Base-by-base conservation (phyloP, 495 filamentous ascomycete genomes). In the Hypoxylon crocopeplum region DNA sequence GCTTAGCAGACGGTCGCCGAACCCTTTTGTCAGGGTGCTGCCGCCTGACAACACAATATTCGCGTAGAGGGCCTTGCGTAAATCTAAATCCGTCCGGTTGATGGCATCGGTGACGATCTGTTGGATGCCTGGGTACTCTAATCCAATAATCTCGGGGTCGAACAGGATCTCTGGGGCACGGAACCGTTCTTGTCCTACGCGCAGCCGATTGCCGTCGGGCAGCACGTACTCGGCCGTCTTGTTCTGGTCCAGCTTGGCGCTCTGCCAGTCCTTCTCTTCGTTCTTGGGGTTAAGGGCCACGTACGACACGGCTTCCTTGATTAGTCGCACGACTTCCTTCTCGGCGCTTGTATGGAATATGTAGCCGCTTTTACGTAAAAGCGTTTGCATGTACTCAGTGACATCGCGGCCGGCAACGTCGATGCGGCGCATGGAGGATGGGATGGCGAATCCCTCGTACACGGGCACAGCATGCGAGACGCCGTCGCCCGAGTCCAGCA, bases 381-480 rank as follows among this genome's bases (percentile, higher is more conserved):
- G 77, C 54, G 88, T 84, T 73, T 98, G 96, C 76, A 99, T 76
- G 69, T 98, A 86, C 74, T 99, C 94, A 40, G 94, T 99, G 19
- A 99, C 91, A 75, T 99, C 94, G 57, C 94, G 85, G n/a, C 94
- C 94, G 38, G 95, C 94, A 32, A 99, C 93, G 75, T 99, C 95
- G 64, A 98, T 97, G 58, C 94, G 79, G 50, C 90, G 85, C 76
- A 98, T 98, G 67, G 89, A 92, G 75, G 88, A 94, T 1, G 93
- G 91, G 70, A 99, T 93, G 1, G 94, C 93, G 72, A 99, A 99
- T 7, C 94, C 94, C 72, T 99, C 93, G 73, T 94, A 99, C 11
- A 98, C 94, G 2, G 94, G 94, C 11, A 99, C 94, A 20, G 94
- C 93, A 66, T 99, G 94, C 21, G 95, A 96, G 38, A 99, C 94